Percentiles rank a stretch among this genome's conserved stretches.
Evolutionary conservation across 345 rosid genomes (phyloP).

Genomic region (Lepidium aucheri): DNA sequence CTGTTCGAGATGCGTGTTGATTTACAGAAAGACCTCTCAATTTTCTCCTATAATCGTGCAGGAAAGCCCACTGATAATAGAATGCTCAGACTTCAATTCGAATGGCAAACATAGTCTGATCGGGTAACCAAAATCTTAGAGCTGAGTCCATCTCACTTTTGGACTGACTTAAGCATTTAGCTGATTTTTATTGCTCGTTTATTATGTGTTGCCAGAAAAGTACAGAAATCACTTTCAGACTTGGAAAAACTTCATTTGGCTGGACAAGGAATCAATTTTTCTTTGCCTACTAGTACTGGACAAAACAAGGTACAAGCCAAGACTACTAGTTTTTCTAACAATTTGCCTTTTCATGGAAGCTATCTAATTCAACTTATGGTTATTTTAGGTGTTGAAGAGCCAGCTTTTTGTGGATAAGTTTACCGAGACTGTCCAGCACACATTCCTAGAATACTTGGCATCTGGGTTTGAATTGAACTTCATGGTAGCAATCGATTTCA

Average conservation of each 20-base stretch:
- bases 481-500: slow-evolving; percentile 97
- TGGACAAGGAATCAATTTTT: slow-evolving; percentile 45
- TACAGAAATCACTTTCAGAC: slow-evolving; percentile 62
- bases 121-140: slow-evolving; percentile 16
- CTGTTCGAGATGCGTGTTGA: neutral
- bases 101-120: slow-evolving; percentile 28
- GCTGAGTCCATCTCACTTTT: neutral
- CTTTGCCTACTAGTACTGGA: slow-evolving; percentile 42
- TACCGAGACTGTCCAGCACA: slow-evolving; percentile 56
- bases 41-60: neutral
- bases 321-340: neutral
- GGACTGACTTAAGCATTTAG: neutral
- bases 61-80: slow-evolving; percentile 31
- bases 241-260: slow-evolving; percentile 57
- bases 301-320: slow-evolving; percentile 44
- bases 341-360: neutral
- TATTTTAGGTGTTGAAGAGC: slow-evolving; percentile 54
- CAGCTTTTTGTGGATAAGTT: slow-evolving; percentile 65
- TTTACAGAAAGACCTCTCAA: neutral
- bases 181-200: slow-evolving; percentile 18
- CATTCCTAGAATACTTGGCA: slow-evolving; percentile 83
- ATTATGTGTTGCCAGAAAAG: slow-evolving; percentile 47
- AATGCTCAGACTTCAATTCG: slow-evolving; percentile 28
- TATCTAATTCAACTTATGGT: slow-evolving; percentile 5
- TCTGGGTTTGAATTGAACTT: slow-evolving; percentile 81